phyloP scores from a whole-genome alignment of 371 early-diverging fungal genomes.

The Rhizopus microsporus region DNA sequence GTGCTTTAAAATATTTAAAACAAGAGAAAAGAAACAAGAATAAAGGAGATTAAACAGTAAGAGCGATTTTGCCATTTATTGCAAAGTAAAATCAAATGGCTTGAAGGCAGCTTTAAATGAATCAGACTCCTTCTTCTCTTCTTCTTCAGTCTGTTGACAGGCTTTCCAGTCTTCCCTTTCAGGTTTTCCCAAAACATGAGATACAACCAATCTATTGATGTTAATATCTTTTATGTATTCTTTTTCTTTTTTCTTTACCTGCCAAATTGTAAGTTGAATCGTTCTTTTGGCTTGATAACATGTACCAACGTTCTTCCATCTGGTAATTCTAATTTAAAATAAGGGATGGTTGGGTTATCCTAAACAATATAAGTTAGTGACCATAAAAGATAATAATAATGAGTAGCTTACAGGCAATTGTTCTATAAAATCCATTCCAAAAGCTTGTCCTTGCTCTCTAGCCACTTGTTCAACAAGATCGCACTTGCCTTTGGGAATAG shows the following conservation, averaged over 20 bases:
- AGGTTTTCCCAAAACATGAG: conserved; percentile 59
- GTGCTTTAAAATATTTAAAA: not conserved
- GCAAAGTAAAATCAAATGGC: conserved; percentile 54
- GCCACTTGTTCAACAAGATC: conserved; percentile 34
- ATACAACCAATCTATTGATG: conserved; percentile 55
- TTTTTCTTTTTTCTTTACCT: conserved; percentile 34
- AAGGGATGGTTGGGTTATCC: conserved; percentile 42
- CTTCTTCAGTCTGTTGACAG: conserved; percentile 58
- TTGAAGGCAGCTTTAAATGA: conserved; percentile 60
- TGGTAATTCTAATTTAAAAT: conserved; percentile 69
- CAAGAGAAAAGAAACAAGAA: not conserved
- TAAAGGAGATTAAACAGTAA: not conserved
- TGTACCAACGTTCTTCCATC: conserved; percentile 50
- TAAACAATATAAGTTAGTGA: conserved; percentile 6
- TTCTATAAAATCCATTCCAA: conserved; percentile 38
- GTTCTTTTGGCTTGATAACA: conserved; percentile 41
- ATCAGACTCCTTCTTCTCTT: conserved; percentile 57
- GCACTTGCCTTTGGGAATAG: conserved; percentile 42
- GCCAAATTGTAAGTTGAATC: conserved; percentile 75
- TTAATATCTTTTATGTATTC: conserved; percentile 1
- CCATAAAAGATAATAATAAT: not conserved
- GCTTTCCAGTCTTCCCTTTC: conserved; percentile 77
- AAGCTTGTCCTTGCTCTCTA: conserved; percentile 36
- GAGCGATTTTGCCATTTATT: not conserved
- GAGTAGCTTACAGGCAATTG: conserved; percentile 48